Base-by-base conservation (phyloP, 768 basidiomycete species). In the Tylopilus balloui region DNA sequence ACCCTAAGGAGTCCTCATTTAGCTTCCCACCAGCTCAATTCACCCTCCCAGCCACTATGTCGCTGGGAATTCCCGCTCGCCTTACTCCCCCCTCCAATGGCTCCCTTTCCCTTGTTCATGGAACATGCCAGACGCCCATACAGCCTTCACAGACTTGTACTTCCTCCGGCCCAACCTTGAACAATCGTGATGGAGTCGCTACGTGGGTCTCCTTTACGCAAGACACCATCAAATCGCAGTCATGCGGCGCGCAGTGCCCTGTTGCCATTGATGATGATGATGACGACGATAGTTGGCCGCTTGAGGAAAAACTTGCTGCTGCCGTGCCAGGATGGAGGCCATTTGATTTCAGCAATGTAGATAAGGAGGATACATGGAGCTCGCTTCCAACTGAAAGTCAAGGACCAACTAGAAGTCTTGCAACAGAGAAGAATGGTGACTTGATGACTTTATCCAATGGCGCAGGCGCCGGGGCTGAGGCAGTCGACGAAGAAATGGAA, bases 331-430 rank as follows among this genome's bases (percentile, higher is more conserved):
- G 75, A 51, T 88, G 87, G 87, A 78, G 78, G 14, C 72, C 76
- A 39, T 83, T 82, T 55, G 78, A 76, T 24, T 67, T 71, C 42
- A 73, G 67, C 47, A 63, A 66, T 20, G 67, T 71, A 8, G 86
- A 87, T 40, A 86, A 88, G 57, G 84, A 80, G 53, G 75, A 81
- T 67, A 86, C 86, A 15, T 88, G 87, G 87, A 87, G 83, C 55
- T 83, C 84, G 15, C 60, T 76, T 45, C 83, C 80, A 19, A 82
- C 81, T 14, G 74, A 80, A 53, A 83, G 78, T 57, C 79, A 80
- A 55, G 67, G 55, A 13, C 56, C 56, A 10, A 67, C 64, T 7
- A 54, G 65, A 43, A 62, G 38, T 20, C 50, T 67, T 19, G 50
- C 52, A 6, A 20, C 50, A 8, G 57, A 44, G 27, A 56, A 45